Conservation (phyloP, 2,329 filamentous ascomycete genomes). For the Chaetomium olivaceum region DNA sequence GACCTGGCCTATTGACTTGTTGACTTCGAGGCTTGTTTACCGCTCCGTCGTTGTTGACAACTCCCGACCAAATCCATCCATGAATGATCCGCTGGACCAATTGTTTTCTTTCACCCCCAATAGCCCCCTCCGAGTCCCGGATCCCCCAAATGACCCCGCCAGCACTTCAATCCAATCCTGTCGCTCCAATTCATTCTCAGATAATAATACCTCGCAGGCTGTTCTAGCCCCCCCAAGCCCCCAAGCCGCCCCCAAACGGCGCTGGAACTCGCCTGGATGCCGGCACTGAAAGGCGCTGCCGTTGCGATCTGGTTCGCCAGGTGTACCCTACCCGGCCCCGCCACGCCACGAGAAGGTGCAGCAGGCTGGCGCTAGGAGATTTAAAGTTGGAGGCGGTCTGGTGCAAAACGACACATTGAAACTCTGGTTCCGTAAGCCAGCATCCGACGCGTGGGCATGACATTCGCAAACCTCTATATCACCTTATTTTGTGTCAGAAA, state of each 20-base stretch:
- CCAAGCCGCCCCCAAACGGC: neutral
- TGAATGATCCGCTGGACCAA: constrained; percentile 1
- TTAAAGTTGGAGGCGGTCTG: neutral
- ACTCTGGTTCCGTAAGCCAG: neutral
- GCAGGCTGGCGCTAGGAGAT: neutral
- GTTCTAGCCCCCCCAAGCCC: neutral
- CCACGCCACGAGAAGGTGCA: constrained; percentile 8
- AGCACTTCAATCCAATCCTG: neutral
- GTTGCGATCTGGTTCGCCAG: constrained; percentile 15
- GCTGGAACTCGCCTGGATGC: neutral
- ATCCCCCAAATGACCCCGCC: neutral
- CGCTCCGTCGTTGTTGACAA: neutral
- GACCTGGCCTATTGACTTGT: neutral
- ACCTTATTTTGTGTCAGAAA: neutral
- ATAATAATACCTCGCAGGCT: neutral
- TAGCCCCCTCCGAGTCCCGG: neutral
- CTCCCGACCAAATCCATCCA: neutral
- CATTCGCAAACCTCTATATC: neutral
- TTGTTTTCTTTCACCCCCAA: neutral
- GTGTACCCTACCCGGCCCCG: constrained; percentile 2
- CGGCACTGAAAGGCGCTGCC: neutral
- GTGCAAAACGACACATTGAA: neutral
- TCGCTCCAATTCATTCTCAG: neutral
- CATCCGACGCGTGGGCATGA: neutral
- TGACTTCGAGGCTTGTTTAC: neutral